These are phyloP conservation scores for Nidularia pulvinata DNA, from an alignment of 768 basidiomycete species.

Conservation along the genomic window DNA sequence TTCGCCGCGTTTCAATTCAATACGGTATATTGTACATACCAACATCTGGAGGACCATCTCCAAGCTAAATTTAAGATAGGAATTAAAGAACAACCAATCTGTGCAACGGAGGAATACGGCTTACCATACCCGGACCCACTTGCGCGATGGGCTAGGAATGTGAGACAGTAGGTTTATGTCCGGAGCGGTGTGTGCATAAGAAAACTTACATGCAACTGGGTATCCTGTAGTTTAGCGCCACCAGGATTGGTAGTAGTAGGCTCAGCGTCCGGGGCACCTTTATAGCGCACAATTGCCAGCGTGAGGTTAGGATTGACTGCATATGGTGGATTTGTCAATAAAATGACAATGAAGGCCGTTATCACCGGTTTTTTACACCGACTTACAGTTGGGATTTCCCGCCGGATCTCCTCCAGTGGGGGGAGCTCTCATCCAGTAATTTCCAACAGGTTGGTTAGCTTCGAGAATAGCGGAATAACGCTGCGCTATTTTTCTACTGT, in stretches of 20 bases:
- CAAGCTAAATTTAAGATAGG: neutral
- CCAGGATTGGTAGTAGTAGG: conserved; percentile 22
- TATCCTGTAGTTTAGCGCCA: conserved; percentile 19
- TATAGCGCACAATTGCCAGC: conserved; percentile 33
- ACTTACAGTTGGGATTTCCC: conserved; percentile 20
- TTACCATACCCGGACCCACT: conserved; percentile 13
- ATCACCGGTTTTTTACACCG: too few relatives aligned
- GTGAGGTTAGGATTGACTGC: conserved; percentile 26
- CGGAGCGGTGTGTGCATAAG: neutral
- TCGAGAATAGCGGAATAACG: conserved; percentile 33
- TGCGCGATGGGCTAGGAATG: conserved; percentile 7
- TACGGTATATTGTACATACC: neutral
- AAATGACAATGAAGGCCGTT: neutral
- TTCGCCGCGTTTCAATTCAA: too few relatives aligned
- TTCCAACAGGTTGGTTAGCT: conserved; percentile 38
- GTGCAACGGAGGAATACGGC: neutral
- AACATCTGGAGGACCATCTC: neutral
- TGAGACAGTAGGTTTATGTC: neutral
- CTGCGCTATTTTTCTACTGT: conserved; percentile 18
- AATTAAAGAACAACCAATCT: neutral
- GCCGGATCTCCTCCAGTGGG: conserved; percentile 18
- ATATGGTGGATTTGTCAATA: neutral
- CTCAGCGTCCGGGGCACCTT: conserved; percentile 25
- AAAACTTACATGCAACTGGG: conserved; percentile 22
- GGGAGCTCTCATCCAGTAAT: conserved; percentile 42